Conservation (phyloP, 225 moss, liverwort and hornwort species). For the Straminergon stramineum region DNA sequence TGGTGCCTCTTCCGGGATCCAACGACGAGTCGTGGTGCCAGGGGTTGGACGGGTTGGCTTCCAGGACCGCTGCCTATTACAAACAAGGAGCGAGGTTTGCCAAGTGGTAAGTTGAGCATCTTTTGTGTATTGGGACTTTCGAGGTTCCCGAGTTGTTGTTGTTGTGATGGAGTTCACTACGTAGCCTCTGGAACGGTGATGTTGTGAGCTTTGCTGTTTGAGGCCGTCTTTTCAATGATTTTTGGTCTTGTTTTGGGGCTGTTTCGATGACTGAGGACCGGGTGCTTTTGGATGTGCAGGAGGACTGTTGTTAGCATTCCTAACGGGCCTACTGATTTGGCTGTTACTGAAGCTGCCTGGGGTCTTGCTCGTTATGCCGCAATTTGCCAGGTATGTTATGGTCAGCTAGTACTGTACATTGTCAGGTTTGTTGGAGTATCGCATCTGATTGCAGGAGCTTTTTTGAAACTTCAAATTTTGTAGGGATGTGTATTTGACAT, state of each 20-base stretch:
- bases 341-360: slow-evolving; percentile 47
- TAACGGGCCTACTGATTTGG: slow-evolving; percentile 44
- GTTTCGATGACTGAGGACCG: neutral
- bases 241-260: neutral
- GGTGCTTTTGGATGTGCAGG: slow-evolving; percentile 1
- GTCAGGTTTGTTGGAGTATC: neutral
- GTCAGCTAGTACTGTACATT: neutral
- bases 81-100: slow-evolving; percentile 60
- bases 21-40: slow-evolving; percentile 67
- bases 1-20: slow-evolving; percentile 51
- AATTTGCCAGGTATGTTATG: slow-evolving; percentile 26
- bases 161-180: neutral
- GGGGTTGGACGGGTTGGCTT: slow-evolving; percentile 56
- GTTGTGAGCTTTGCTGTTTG: neutral
- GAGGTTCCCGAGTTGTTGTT: neutral
- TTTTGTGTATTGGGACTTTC: neutral
- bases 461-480: neutral
- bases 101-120: slow-evolving; percentile 30
- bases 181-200: neutral
- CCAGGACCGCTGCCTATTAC: slow-evolving; percentile 48
- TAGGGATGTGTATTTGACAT: neutral
- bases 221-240: neutral
- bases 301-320: slow-evolving; percentile 48
- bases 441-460: neutral
- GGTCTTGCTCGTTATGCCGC: slow-evolving; percentile 54